Evolutionary conservation across 345 rosid genomes (phyloP).

Genomic region (Populus euphratica): DNA sequence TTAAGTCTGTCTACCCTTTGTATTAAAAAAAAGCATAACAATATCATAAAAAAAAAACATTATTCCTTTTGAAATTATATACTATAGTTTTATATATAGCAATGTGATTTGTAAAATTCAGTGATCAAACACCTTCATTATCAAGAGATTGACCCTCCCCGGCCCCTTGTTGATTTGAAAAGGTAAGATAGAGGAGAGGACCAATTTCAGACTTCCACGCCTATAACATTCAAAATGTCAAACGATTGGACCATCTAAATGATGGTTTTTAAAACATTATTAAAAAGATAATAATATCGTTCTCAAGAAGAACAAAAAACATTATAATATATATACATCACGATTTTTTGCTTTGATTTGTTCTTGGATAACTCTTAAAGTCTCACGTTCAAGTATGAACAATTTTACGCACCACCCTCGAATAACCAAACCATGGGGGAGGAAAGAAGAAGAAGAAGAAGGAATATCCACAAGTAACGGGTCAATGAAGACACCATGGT

Average conservation of each 20-base stretch:
- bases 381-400: neutral
- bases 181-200: too few relatives aligned
- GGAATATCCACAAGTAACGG: neutral
- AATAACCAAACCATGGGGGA: neutral
- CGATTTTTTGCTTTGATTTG: neutral
- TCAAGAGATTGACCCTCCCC: too few relatives aligned
- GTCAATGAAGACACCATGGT: neutral
- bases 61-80: too few relatives aligned
- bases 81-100: too few relatives aligned
- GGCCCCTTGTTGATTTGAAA: too few relatives aligned
- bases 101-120: too few relatives aligned
- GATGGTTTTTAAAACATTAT: neutral
- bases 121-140: too few relatives aligned
- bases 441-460: neutral
- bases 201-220: too few relatives aligned
- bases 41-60: too few relatives aligned
- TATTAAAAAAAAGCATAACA: too few relatives aligned
- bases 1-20: too few relatives aligned
- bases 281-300: neutral
- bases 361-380: neutral
- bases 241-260: neutral
- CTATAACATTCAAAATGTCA: neutral
- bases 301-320: too few relatives aligned
- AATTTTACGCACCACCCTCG: neutral
- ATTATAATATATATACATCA: neutral